A percentile compares a stretch with the other conserved stretches of the same genome.
Evolutionary conservation across 2,329 filamentous ascomycete species (phyloP).

Genomic region (Hansfordia pulvinata): DNA sequence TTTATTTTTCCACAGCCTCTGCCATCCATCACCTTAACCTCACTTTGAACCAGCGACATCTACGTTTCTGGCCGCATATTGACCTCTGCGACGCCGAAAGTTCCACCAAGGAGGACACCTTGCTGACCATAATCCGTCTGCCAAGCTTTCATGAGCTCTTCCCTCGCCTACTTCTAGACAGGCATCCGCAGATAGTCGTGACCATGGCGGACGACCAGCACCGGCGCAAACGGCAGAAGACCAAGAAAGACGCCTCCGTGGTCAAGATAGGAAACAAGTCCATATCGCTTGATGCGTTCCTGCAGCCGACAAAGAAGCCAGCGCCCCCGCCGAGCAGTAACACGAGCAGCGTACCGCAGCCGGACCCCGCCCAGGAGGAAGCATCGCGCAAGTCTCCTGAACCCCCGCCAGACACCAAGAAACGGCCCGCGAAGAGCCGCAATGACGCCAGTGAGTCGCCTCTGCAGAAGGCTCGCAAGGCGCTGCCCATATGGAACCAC

Average conservation of each 20-base stretch:
- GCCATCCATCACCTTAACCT: too few species aligned
- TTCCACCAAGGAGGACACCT: too few species aligned
- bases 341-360: conserved; percentile 1
- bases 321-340: conserved; percentile 3
- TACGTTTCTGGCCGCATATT: too few species aligned
- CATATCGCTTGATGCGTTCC: conserved; percentile 35
- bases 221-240: conserved; percentile 24
- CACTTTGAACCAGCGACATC: too few species aligned
- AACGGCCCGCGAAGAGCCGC: conserved; percentile 1
- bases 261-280: conserved; percentile 32
- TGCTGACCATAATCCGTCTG: too few species aligned
- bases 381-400: conserved; percentile 1
- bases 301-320: conserved; percentile 21
- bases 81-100: too few species aligned
- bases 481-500: conserved; percentile 70
- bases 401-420: conserved; percentile 1
- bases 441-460: conserved; percentile 8
- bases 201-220: conserved; percentile 13
- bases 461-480: conserved; percentile 36
- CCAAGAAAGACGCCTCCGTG: conserved; percentile 16
- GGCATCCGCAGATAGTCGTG: too few species aligned
- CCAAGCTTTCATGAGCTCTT: too few species aligned
- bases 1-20: too few species aligned
- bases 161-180: too few species aligned
- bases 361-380: conserved; percentile 1